phyloP scores from a whole-genome alignment of 148 eudicot species.

The Salicornia ramosissima region DNA sequence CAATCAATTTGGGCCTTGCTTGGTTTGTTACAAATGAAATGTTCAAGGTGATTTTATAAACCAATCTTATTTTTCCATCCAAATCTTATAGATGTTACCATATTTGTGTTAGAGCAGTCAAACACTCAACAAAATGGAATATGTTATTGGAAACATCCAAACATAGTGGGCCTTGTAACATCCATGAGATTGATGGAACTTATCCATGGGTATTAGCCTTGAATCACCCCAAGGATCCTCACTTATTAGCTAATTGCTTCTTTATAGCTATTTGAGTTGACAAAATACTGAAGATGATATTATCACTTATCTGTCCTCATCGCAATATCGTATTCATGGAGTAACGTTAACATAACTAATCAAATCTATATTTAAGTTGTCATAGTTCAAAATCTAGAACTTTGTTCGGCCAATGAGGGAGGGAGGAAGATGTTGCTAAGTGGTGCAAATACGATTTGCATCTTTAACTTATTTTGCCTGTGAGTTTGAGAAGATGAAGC shows the following conservation, averaged over 20 bases:
- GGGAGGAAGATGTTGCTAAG: not conserved
- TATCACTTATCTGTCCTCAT: not conserved
- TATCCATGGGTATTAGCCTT: too few relatives aligned
- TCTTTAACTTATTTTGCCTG: not conserved
- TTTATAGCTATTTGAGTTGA: not conserved
- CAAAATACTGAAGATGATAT: not conserved
- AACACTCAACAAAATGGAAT: not conserved
- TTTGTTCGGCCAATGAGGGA: not conserved
- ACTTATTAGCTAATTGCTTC: not conserved
- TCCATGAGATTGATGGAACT: too few relatives aligned
- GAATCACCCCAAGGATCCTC: not conserved
- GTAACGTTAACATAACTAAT: not conserved
- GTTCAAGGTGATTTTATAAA: slow-evolving; percentile 1
- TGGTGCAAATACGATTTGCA: not conserved
- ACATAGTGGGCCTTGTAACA: too few relatives aligned
- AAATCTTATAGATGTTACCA: not conserved
- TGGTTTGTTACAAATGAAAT: not conserved
- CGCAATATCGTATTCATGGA: not conserved
- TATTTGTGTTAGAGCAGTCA: not conserved
- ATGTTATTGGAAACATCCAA: not conserved
- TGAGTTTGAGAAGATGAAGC: not conserved
- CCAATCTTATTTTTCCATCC: not conserved
- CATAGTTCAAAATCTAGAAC: not conserved
- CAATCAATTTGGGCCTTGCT: too few relatives aligned
- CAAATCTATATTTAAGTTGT: not conserved